Evolutionary conservation across 495 filamentous ascomycete genomes (phyloP).

Genomic region (Chlorociboria aeruginascens): DNA sequence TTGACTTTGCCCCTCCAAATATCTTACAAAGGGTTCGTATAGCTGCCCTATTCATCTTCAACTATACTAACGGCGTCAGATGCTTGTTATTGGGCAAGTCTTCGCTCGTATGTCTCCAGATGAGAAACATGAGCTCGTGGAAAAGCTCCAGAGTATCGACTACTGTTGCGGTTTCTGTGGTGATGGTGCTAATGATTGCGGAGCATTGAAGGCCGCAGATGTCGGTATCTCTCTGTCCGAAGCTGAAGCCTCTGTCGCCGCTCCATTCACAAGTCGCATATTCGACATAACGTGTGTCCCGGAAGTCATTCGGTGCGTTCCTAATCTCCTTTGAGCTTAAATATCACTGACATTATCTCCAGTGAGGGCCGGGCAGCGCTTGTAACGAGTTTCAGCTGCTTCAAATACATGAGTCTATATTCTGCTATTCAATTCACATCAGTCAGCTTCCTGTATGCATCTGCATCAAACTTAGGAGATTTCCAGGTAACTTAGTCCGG

Average conservation of each 20-base stretch:
- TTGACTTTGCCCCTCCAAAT: constrained; percentile 62
- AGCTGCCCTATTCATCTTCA: not conserved
- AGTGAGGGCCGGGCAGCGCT: constrained; percentile 89
- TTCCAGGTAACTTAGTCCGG: constrained; percentile 52
- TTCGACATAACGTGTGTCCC: constrained; percentile 98
- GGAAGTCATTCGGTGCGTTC: constrained; percentile 63
- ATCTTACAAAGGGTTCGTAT: constrained; percentile 40
- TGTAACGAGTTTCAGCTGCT: constrained; percentile 97
- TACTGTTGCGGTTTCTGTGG: constrained; percentile 97
- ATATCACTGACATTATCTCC: constrained; percentile 4
- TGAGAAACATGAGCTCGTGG: constrained; percentile 96
- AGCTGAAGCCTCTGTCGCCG: constrained; percentile 94
- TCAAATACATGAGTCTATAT: constrained; percentile 99
- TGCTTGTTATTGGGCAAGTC: constrained; percentile 85
- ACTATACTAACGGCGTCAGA: constrained; percentile 30
- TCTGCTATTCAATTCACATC: constrained; percentile 99
- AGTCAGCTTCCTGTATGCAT: constrained; percentile 94
- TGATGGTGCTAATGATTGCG: constrained; percentile 97
- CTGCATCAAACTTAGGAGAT: constrained; percentile 90
- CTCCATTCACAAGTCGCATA: constrained; percentile 88
- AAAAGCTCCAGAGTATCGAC: constrained; percentile 92
- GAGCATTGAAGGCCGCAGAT: constrained; percentile 93
- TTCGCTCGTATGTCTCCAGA: constrained; percentile 99
- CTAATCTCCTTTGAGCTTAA: not conserved
- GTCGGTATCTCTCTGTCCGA: constrained; percentile 98